These are phyloP conservation scores for Peltaster fructicola DNA, from an alignment of 2,329 filamentous ascomycete species.

Conservation along the genomic window DNA sequence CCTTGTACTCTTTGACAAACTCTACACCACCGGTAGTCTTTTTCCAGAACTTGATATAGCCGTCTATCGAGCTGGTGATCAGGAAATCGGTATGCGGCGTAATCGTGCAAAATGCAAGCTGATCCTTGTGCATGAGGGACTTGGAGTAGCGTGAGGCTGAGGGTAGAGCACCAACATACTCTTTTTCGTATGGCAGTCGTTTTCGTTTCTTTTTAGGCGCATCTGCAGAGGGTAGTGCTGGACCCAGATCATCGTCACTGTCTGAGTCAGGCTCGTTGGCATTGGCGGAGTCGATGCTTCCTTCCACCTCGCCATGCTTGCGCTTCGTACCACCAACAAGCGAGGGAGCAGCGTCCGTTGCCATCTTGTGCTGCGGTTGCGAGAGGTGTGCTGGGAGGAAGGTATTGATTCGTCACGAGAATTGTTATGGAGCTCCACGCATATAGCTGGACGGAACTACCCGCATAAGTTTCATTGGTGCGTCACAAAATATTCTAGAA, in stretches of 20 bases:
- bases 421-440: no score
- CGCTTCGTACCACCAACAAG: conserved; percentile 18
- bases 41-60: conserved; percentile 99
- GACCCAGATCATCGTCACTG: conserved; percentile 67
- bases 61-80: conserved; percentile 83
- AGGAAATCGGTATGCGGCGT: conserved; percentile 88
- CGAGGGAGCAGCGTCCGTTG: no score
- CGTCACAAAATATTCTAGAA: no score
- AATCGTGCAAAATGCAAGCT: conserved; percentile 71
- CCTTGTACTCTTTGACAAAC: conserved; percentile 95
- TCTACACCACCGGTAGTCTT: conserved; percentile 73
- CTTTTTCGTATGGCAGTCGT: conserved; percentile 83
- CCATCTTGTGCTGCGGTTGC: no score
- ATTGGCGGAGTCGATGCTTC: no score
- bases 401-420: no score
- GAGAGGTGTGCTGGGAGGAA: no score
- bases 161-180: conserved; percentile 82
- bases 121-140: conserved; percentile 96
- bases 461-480: no score
- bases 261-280: conserved; percentile 43
- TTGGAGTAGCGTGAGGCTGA: conserved; percentile 71
- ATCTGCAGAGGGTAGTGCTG: conserved; percentile 63
- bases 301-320: conserved; percentile 12
- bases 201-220: conserved; percentile 79
- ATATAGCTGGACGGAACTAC: no score